Conservation (phyloP, 2,329 filamentous ascomycete species). For the Anisogramma anomala region DNA sequence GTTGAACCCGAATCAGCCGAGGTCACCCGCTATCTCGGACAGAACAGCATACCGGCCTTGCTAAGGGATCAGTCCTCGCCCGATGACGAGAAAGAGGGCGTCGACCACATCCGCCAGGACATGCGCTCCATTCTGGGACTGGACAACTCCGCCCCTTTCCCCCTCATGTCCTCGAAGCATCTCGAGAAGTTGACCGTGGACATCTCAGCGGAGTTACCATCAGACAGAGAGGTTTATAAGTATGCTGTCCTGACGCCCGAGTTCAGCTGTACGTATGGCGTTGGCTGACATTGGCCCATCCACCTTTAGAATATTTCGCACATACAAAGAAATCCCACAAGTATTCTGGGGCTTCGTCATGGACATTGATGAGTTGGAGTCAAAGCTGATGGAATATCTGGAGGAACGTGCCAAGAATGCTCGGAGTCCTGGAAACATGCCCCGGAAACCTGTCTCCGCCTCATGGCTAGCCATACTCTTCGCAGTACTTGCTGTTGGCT, state of each 20-base stretch:
- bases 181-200: slow-evolving; percentile 49
- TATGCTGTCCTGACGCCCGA: slow-evolving; percentile 24
- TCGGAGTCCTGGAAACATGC: slow-evolving; percentile 30
- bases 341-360: slow-evolving; percentile 58
- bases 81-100: slow-evolving; percentile 38
- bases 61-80: slow-evolving; percentile 48
- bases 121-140: slow-evolving; percentile 55
- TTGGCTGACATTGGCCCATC: not conserved
- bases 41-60: slow-evolving; percentile 57
- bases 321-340: slow-evolving; percentile 56
- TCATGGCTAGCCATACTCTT: slow-evolving; percentile 58
- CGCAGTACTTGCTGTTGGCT: slow-evolving; percentile 52
- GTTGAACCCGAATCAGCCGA: slow-evolving; percentile 44
- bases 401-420: slow-evolving; percentile 49
- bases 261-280: not conserved
- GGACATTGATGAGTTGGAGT: slow-evolving; percentile 54
- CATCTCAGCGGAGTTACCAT: slow-evolving; percentile 50
- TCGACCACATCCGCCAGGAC: slow-evolving; percentile 47
- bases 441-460: slow-evolving; percentile 41
- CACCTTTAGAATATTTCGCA: slow-evolving; percentile 43
- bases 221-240: slow-evolving; percentile 57
- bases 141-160: slow-evolving; percentile 55
- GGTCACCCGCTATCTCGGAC: slow-evolving; percentile 49
- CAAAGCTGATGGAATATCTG: slow-evolving; percentile 52
- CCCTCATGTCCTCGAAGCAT: slow-evolving; percentile 53